Base-by-base conservation (phyloP, 148 eudicot species). In the Heliamphora exappendiculata region DNA sequence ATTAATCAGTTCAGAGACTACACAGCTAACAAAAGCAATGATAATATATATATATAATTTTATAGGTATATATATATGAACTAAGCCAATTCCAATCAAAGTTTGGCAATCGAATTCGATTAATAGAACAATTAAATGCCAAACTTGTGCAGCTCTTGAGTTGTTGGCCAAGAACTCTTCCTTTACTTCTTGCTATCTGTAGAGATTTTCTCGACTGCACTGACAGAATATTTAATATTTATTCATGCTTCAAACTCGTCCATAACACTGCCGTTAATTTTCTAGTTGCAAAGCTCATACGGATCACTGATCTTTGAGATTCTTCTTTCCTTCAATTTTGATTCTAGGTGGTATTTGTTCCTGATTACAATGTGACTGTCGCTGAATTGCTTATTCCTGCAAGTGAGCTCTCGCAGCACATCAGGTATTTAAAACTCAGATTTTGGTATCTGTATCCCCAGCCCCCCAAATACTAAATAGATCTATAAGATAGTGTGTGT, bases 341-440 rank as follows among this genome's bases (percentile, higher is more conserved):
- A 67, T 72, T 80, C 53, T 76, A 94, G 98, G 98, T 94, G 69
- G 80, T 92, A 37, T 92, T 94, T 85, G 96, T 94, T 73, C 98
- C 98, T 26, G 98, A 94, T 85, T 94, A 92, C 87, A 94, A 94
- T 80, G 98, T 94, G 66, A 90, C 92, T 86, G 98, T 90, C 68
- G 98, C 98, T 76, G 98, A 94, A 82, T 81, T 84, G 82, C 88
- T 94, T 57, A 94, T 94, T 78, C 98, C 98, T 74, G 93, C 93
- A 54, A 94, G 93, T 80, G 98, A 94, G 83, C 96, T 94, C 39
- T 94, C 98, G 0, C 96, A 94, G 71, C 98, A 94, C 81, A 94
- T 94, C 81, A 94, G 98, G 98, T 94, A 90, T 28, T 54, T 62
- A 34, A 37, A 64, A 72, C 42, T 54, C 59, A 66, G 59, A 14